These are phyloP conservation scores for Cercophora samala DNA, from an alignment of 495 filamentous ascomycete species.

Conservation along the genomic window DNA sequence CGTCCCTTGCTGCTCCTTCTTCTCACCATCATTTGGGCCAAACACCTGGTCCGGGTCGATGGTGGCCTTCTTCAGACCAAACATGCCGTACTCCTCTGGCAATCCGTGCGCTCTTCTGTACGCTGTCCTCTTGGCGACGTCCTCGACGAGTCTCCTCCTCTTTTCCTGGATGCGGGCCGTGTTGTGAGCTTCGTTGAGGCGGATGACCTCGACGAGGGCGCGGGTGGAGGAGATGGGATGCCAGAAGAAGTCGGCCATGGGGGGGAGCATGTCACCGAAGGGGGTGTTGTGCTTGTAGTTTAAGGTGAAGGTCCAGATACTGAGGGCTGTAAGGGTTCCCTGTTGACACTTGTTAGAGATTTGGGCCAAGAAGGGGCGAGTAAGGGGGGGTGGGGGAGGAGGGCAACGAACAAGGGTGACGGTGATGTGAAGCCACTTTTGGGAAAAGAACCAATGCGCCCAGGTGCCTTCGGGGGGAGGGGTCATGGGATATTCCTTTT, in stretches of 20 bases:
- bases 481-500: constrained; percentile 73
- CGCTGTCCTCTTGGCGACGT: constrained; percentile 72
- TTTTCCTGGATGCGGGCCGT: constrained; percentile 61
- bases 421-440: constrained; percentile 66
- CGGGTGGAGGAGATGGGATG: constrained; percentile 61
- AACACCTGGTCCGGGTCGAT: constrained; percentile 13
- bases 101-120: constrained; percentile 82
- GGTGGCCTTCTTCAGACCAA: constrained; percentile 20
- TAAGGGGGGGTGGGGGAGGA: neutral
- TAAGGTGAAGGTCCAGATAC: constrained; percentile 61
- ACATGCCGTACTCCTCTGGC: constrained; percentile 51
- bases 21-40: constrained; percentile 6
- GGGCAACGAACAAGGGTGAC: constrained; percentile 66
- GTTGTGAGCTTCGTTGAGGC: constrained; percentile 63
- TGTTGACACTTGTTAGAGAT: constrained; percentile 24
- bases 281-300: constrained; percentile 69
- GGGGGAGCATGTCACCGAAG: constrained; percentile 68
- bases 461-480: constrained; percentile 73
- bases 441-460: constrained; percentile 71
- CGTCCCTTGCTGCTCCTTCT: constrained; percentile 1
- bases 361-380: neutral
- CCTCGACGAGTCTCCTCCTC: constrained; percentile 64
- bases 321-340: constrained; percentile 66
- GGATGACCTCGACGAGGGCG: constrained; percentile 61
- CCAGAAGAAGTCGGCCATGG: constrained; percentile 53